Percentiles rank a stretch among this genome's conserved stretches.
These are phyloP conservation scores for Pleurotus tuber-regium DNA, from an alignment of 768 basidiomycete genomes.

Conservation along the genomic window DNA sequence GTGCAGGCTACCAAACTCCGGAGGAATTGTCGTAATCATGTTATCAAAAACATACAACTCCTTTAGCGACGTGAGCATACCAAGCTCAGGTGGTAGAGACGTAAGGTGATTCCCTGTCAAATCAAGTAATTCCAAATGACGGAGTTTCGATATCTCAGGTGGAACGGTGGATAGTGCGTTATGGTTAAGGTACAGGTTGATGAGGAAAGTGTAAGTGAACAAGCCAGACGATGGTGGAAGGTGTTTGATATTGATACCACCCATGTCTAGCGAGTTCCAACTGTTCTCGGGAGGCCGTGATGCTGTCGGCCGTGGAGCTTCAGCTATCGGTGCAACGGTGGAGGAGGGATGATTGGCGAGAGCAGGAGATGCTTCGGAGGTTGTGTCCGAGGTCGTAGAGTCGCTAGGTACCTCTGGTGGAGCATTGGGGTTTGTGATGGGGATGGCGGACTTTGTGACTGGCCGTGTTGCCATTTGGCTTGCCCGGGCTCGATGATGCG, in stretches of 20 bases:
- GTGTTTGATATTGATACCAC: slow-evolving; percentile 91
- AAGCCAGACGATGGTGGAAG: slow-evolving; percentile 74
- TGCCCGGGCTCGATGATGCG: slow-evolving; percentile 93
- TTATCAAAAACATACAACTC: slow-evolving; percentile 98
- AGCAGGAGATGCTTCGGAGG: slow-evolving; percentile 30
- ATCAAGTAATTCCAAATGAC: slow-evolving; percentile 87
- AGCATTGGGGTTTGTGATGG: slow-evolving; percentile 88
- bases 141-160: slow-evolving; percentile 77
- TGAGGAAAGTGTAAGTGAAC: slow-evolving; percentile 89
- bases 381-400: slow-evolving; percentile 27
- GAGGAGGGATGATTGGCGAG: slow-evolving; percentile 67
- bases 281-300: slow-evolving; percentile 68
- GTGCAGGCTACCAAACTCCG: slow-evolving; percentile 86
- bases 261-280: slow-evolving; percentile 95
- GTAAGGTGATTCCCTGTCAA: slow-evolving; percentile 84
- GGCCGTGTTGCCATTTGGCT: slow-evolving; percentile 92
- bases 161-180: slow-evolving; percentile 80
- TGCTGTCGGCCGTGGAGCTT: slow-evolving; percentile 62
- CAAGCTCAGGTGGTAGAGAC: slow-evolving; percentile 80
- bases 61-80: slow-evolving; percentile 85
- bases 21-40: slow-evolving; percentile 78
- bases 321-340: slow-evolving; percentile 69
- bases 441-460: slow-evolving; percentile 81
- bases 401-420: slow-evolving; percentile 33
- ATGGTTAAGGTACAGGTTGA: slow-evolving; percentile 95